Percentiles rank a stretch among this genome's conserved stretches.
Conservation (phyloP, 441 rosid species). For the Populus hybrid region DNA sequence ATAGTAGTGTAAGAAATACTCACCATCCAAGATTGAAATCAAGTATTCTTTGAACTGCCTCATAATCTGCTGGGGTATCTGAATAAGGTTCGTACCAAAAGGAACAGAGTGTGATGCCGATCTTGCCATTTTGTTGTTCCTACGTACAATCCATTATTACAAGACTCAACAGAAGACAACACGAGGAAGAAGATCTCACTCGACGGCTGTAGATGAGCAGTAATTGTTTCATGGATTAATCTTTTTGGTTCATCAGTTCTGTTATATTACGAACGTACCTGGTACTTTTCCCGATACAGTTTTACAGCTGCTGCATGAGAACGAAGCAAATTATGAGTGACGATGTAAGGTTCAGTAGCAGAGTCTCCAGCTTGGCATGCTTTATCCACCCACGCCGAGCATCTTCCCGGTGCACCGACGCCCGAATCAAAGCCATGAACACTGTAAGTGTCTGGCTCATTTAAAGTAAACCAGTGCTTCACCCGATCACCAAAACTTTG, state of each 20-base stretch:
- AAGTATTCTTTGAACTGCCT: slow-evolving; percentile 7
- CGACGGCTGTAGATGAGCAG: too few species aligned
- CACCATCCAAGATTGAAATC: slow-evolving; percentile 19
- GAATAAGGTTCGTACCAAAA: slow-evolving; percentile 2
- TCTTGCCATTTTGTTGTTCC: not conserved
- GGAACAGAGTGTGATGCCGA: too few species aligned
- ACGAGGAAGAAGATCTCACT: too few species aligned
- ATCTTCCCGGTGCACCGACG: slow-evolving; percentile 38
- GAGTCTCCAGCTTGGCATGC: slow-evolving; percentile 48
- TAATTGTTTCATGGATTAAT: too few species aligned
- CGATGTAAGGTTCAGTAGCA: slow-evolving; percentile 44
- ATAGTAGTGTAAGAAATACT: not conserved
- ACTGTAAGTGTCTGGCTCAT: slow-evolving; percentile 40
- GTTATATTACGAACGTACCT: slow-evolving; percentile 19
- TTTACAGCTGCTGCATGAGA: slow-evolving; percentile 53
- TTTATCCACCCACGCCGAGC: slow-evolving; percentile 30
- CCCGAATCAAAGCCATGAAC: slow-evolving; percentile 31
- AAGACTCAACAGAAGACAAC: too few species aligned
- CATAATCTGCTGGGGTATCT: not conserved
- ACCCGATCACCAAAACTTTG: slow-evolving; percentile 49
- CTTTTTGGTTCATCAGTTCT: too few species aligned
- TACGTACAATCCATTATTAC: not conserved
- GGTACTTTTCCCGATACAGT: slow-evolving; percentile 29
- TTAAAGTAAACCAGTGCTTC: slow-evolving; percentile 57
- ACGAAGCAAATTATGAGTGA: slow-evolving; percentile 43